Evolutionary conservation across 306 rosid species (phyloP).

Genomic region (Hippophae rhamnoides): DNA sequence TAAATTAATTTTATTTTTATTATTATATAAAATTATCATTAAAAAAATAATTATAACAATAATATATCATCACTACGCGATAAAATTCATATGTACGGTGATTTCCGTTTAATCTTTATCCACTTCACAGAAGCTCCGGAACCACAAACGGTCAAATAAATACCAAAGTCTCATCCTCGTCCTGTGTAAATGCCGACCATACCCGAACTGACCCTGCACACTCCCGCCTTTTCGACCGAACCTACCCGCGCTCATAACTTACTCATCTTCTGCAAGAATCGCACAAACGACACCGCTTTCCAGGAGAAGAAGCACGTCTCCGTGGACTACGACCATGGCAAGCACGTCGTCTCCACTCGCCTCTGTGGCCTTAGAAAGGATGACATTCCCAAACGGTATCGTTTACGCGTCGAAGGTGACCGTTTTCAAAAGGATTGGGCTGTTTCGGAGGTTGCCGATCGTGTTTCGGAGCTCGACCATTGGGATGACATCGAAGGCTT

Average conservation of each 20-base stretch:
- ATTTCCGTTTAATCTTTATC: no score
- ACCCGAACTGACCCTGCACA: slow-evolving; percentile 12
- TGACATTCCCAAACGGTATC: slow-evolving; percentile 51
- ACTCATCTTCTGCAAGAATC: slow-evolving; percentile 25
- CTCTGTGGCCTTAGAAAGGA: slow-evolving; percentile 51
- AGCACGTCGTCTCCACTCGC: slow-evolving; percentile 40
- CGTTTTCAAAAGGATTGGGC: slow-evolving; percentile 86
- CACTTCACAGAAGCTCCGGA: no score
- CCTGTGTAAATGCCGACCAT: slow-evolving; percentile 30
- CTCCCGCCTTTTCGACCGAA: slow-evolving; percentile 14
- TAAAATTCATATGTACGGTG: no score
- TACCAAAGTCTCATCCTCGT: neutral
- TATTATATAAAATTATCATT: no score
- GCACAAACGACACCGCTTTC: slow-evolving; percentile 34
- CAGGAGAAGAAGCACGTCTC: slow-evolving; percentile 55
- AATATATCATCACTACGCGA: no score
- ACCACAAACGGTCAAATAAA: no score
- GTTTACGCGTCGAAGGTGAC: slow-evolving; percentile 50
- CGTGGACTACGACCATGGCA: slow-evolving; percentile 77
- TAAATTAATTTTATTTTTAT: no score
- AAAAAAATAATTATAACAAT: no score
- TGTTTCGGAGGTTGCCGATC: slow-evolving; percentile 56
- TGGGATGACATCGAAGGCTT: slow-evolving; percentile 56
- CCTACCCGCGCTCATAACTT: slow-evolving; percentile 10
- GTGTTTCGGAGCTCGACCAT: slow-evolving; percentile 35